These are phyloP conservation scores for Plasmodium cynomolgi DNA, from an alignment of 169 alveolate genomes.

Conservation along the genomic window DNA sequence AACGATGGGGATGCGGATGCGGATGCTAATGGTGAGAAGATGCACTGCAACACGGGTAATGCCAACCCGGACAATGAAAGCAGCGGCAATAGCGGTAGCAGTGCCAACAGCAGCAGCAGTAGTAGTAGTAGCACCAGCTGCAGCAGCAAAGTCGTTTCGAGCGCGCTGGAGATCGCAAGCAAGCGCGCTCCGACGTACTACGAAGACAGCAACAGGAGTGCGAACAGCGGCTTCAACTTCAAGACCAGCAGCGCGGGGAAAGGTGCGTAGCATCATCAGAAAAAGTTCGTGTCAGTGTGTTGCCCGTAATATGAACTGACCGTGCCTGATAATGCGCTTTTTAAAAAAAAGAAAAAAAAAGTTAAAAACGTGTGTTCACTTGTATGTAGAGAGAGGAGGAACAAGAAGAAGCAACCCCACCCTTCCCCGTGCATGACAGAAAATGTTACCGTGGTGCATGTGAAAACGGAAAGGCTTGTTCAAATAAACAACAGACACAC, in stretches of 20 bases:
- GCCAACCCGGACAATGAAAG: neutral
- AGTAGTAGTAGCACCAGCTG: conserved; percentile 6
- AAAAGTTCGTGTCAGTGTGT: neutral
- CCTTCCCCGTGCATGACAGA: neutral
- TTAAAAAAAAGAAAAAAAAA: neutral
- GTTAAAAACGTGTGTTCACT: neutral
- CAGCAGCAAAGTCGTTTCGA: neutral
- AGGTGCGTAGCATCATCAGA: neutral
- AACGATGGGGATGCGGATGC: neutral
- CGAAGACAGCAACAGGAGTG: neutral
- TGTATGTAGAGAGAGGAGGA: neutral
- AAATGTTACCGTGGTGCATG: neutral
- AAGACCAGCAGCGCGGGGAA: neutral
- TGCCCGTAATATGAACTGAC: neutral
- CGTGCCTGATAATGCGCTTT: neutral
- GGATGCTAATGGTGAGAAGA: conserved; percentile 9
- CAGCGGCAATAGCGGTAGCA: neutral
- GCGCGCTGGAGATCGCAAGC: neutral
- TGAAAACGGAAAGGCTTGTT: neutral
- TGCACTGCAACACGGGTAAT: neutral
- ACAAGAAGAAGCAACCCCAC: neutral
- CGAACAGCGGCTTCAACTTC: neutral
- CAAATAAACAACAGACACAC: neutral
- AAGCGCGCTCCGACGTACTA: neutral
- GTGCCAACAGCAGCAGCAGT: neutral